Evolutionary conservation across 2,329 filamentous ascomycete species (phyloP).

Genomic region (Microdochium nivale): DNA sequence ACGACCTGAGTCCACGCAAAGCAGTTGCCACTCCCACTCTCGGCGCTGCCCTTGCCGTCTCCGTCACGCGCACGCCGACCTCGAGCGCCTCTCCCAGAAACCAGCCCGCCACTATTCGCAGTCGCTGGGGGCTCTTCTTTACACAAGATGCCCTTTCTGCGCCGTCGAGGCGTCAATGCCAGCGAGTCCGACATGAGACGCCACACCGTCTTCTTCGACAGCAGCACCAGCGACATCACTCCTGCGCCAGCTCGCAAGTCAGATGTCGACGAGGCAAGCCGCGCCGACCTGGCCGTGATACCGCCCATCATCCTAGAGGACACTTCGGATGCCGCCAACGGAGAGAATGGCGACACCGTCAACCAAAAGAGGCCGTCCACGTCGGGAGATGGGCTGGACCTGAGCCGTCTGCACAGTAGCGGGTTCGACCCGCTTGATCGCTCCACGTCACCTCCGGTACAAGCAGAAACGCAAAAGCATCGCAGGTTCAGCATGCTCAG

Average conservation of each 20-base stretch:
- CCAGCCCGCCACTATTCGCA: background rate
- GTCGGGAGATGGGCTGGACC: constrained; percentile 3
- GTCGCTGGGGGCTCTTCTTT: constrained; percentile 3
- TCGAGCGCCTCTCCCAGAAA: constrained; percentile 1
- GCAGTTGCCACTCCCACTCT: background rate
- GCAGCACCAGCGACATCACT: constrained; percentile 9
- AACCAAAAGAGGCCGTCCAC: constrained; percentile 11
- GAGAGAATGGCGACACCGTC: constrained; percentile 1
- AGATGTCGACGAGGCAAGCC: constrained; percentile 10
- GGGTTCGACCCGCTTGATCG: constrained; percentile 23
- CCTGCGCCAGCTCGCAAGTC: constrained; percentile 7
- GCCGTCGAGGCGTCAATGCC: constrained; percentile 50
- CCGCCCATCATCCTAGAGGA: constrained; percentile 4
- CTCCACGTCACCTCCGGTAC: constrained; percentile 39
- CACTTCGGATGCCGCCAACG: background rate
- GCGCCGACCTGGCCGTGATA: constrained; percentile 4
- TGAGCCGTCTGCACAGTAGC: background rate
- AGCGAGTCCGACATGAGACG: constrained; percentile 52
- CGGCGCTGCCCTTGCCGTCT: background rate
- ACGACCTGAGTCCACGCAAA: background rate
- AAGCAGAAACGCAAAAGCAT: constrained; percentile 47
- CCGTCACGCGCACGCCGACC: background rate
- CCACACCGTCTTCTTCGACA: constrained; percentile 31
- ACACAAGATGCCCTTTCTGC: constrained; percentile 48
- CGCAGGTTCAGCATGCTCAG: constrained; percentile 64